phyloP scores from a whole-genome alignment of 441 rosid genomes.

The Syzygium syzygioides region DNA sequence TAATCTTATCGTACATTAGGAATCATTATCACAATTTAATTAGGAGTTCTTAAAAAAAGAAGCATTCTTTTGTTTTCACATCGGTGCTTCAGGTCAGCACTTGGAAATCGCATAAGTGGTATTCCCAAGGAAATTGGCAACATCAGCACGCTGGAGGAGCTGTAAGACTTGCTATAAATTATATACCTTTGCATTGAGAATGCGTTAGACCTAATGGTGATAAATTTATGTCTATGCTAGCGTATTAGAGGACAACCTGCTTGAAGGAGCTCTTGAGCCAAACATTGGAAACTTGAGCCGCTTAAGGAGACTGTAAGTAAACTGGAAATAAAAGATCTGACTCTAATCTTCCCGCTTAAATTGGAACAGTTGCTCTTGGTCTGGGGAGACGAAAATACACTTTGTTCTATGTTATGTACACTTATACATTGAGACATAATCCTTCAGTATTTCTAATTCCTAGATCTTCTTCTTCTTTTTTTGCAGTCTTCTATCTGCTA shows the following conservation, averaged over 20 bases:
- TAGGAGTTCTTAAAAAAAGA: background rate
- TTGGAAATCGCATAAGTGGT: constrained; percentile 67
- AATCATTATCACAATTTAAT: background rate
- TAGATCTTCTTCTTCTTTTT: background rate
- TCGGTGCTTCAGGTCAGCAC: constrained; percentile 28
- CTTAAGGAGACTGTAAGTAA: constrained; percentile 50
- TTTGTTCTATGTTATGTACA: background rate
- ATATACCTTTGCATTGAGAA: background rate
- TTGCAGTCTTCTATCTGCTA: constrained; percentile 55
- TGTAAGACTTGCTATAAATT: constrained; percentile 41
- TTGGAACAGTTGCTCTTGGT: too few relatives aligned
- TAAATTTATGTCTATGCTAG: constrained; percentile 25
- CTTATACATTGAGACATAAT: background rate
- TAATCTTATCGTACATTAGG: background rate
- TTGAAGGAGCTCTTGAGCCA: constrained; percentile 53
- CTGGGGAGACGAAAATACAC: too few relatives aligned
- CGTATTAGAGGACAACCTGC: constrained; percentile 50
- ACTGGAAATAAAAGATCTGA: background rate
- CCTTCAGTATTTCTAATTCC: background rate
- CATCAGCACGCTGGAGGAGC: constrained; percentile 33
- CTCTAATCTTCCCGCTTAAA: background rate
- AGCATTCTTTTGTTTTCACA: background rate
- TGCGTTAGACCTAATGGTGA: background rate
- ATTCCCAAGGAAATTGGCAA: constrained; percentile 52
- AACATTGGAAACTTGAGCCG: constrained; percentile 52